A percentile compares a stretch with the other conserved stretches of the same genome.
Conservation (phyloP, 495 filamentous ascomycete species). For the Letharia lupina region DNA sequence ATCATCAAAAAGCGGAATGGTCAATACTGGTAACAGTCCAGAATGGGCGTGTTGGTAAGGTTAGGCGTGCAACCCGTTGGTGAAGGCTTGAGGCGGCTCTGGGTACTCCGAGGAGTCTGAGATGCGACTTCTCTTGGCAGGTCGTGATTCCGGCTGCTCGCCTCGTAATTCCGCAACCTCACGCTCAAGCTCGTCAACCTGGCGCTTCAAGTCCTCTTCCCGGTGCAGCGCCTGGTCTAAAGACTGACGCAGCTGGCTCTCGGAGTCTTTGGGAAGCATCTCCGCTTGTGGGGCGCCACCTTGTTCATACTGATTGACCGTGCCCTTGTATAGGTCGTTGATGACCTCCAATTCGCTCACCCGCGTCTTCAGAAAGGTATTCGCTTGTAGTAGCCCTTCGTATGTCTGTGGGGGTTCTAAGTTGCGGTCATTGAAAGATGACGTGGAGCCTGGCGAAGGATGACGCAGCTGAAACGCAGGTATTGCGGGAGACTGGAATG, state of each 20-base stretch:
- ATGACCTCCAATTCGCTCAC: conserved; percentile 93
- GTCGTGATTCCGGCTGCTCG: conserved; percentile 30
- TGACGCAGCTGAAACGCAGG: conserved; percentile 47
- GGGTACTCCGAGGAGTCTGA: conserved; percentile 42
- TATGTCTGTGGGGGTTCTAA: conserved; percentile 70
- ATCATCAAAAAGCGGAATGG: neutral
- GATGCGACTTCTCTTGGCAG: conserved; percentile 39
- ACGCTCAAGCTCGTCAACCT: conserved; percentile 70
- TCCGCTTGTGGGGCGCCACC: conserved; percentile 60
- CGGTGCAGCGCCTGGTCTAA: conserved; percentile 67
- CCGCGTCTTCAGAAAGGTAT: conserved; percentile 77
- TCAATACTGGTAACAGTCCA: neutral
- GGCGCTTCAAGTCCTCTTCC: conserved; percentile 74
- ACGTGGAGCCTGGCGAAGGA: conserved; percentile 58
- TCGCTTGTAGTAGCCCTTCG: conserved; percentile 66
- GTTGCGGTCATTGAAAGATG: conserved; percentile 66
- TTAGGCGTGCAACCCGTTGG: conserved; percentile 14
- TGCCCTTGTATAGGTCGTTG: conserved; percentile 85
- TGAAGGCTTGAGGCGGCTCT: conserved; percentile 18
- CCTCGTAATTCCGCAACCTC: conserved; percentile 41
- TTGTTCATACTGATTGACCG: conserved; percentile 77
- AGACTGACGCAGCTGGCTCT: conserved; percentile 54
- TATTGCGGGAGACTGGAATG: conserved; percentile 52
- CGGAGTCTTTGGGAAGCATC: conserved; percentile 48
- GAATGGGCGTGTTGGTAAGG: neutral